These are phyloP conservation scores for Cajanus cajan DNA, from an alignment of 306 rosid species.

Conservation along the genomic window DNA sequence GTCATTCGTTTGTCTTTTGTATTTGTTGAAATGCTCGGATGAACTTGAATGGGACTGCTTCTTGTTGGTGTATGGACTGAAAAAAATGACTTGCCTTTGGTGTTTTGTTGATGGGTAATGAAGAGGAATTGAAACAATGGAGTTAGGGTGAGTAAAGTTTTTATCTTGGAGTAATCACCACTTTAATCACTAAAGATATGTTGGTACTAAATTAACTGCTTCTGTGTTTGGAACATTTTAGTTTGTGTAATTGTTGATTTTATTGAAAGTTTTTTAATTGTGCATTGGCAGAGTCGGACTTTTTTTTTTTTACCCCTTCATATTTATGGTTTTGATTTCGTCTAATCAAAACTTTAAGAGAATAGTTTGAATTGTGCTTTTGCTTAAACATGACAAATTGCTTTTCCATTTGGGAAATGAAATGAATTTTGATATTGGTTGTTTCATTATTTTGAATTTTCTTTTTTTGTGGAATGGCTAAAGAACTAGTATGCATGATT, in stretches of 20 bases:
- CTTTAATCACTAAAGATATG: background rate
- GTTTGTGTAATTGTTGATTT: background rate
- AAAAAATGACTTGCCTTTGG: background rate
- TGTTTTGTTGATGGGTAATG: constrained; percentile 18
- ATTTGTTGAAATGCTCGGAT: background rate
- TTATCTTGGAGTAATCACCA: background rate
- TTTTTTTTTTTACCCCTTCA: background rate
- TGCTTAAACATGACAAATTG: background rate
- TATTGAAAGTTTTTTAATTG: background rate
- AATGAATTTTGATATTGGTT: background rate
- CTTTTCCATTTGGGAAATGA: background rate
- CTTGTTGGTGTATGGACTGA: too few relatives aligned
- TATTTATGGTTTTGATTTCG: background rate
- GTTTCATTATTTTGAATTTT: background rate
- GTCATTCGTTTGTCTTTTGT: background rate
- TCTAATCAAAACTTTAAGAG: background rate
- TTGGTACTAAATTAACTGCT: background rate
- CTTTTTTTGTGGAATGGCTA: constrained; percentile 8
- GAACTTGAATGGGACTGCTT: background rate
- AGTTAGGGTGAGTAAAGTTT: background rate
- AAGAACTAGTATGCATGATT: constrained; percentile 22
- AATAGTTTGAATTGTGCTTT: constrained; percentile 2
- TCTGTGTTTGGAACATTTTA: background rate
- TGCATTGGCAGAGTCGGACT: background rate
- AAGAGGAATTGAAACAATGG: background rate